Conservation (phyloP, 345 rosid species). For the Trapa bicornis region DNA sequence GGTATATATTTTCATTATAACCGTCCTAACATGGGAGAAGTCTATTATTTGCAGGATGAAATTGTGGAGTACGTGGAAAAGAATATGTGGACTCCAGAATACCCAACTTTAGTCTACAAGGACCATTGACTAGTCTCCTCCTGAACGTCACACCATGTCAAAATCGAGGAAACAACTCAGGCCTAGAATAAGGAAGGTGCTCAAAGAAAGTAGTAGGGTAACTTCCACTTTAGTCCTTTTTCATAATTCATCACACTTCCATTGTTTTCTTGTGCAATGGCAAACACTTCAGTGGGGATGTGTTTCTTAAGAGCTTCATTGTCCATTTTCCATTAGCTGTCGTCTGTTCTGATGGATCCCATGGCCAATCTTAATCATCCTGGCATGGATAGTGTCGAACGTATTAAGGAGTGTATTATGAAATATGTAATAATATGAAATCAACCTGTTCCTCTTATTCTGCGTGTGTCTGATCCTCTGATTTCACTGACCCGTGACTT, state of each 20-base stretch:
- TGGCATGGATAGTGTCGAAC: no score
- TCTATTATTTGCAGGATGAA: conserved; percentile 44
- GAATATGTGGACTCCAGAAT: conserved; percentile 91
- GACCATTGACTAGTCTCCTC: conserved; percentile 19
- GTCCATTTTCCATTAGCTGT: not conserved
- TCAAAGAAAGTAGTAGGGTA: not conserved
- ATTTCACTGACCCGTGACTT: no score
- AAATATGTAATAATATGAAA: no score
- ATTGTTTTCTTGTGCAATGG: not conserved
- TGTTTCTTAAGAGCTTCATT: not conserved
- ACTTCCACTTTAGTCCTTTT: not conserved
- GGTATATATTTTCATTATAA: not conserved
- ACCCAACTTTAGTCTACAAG: conserved; percentile 64
- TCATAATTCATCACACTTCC: not conserved
- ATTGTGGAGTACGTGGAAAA: conserved; percentile 47
- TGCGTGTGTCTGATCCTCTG: no score
- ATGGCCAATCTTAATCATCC: no score
- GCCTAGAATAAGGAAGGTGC: not conserved
- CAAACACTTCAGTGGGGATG: not conserved
- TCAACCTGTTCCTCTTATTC: no score
- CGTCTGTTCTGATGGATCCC: not conserved
- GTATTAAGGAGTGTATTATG: no score
- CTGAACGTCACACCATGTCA: not conserved
- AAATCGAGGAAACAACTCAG: not conserved
- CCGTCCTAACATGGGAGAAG: not conserved